Percentiles rank a stretch among this genome's conserved stretches.
These are phyloP conservation scores for Backusella macrospora DNA, from an alignment of 192 early-diverging fungal genomes.

Conservation along the genomic window DNA sequence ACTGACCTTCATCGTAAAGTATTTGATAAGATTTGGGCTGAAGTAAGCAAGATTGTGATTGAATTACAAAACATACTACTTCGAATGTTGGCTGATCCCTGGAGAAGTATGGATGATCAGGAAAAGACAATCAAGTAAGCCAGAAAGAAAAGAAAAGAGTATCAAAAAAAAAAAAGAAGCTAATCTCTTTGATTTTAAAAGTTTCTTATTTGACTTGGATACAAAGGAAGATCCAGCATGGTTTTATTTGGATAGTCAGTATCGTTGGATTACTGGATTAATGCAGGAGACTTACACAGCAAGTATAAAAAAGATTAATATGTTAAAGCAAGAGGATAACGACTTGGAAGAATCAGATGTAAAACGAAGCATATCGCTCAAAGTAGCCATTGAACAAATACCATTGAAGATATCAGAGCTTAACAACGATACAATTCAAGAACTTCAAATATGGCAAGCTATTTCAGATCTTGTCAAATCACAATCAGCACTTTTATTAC, in stretches of 20 bases:
- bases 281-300: conserved; percentile 70
- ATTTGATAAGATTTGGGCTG: conserved; percentile 94
- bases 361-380: conserved; percentile 32
- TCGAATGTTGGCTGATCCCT: conserved; percentile 73
- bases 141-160: background rate
- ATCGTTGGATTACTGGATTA: conserved; percentile 81
- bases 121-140: conserved; percentile 83
- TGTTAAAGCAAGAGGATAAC: conserved; percentile 31
- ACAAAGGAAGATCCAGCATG: conserved; percentile 87
- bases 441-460: conserved; percentile 75
- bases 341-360: conserved; percentile 25
- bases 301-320: conserved; percentile 51
- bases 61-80: conserved; percentile 75
- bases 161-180: background rate
- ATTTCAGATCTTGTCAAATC: conserved; percentile 69
- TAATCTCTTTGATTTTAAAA: conserved; percentile 20
- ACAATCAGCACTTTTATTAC: conserved; percentile 74
- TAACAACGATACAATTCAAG: conserved; percentile 55
- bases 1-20: conserved; percentile 61
- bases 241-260: conserved; percentile 87
- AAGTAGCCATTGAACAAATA: conserved; percentile 40
- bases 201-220: conserved; percentile 74
- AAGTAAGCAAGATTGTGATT: conserved; percentile 84
- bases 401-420: conserved; percentile 36
- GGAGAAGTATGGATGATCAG: conserved; percentile 83